A percentile compares a stretch with the other conserved stretches of the same genome.
These are phyloP conservation scores for Calcarisporium arbuscula DNA, from an alignment of 2,329 filamentous ascomycete species.

Conservation along the genomic window DNA sequence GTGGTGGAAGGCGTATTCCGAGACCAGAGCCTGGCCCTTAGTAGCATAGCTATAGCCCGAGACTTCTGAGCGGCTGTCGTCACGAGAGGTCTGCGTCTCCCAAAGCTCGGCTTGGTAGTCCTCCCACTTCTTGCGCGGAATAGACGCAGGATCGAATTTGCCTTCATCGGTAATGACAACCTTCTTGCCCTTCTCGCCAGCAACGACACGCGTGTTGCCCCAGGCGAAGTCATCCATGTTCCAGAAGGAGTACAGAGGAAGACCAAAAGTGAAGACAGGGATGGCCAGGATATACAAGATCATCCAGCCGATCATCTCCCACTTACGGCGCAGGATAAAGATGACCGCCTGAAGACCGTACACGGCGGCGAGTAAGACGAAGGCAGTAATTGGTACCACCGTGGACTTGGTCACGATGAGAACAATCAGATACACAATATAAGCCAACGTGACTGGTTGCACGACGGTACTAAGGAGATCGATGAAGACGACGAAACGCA, in stretches of 20 bases:
- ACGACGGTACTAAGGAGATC: slow-evolving; percentile 89
- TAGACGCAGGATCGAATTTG: slow-evolving; percentile 89
- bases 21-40: slow-evolving; percentile 60
- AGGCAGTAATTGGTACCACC: slow-evolving; percentile 74
- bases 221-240: slow-evolving; percentile 99
- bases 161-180: slow-evolving; percentile 93
- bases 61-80: slow-evolving; percentile 76
- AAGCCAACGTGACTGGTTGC: slow-evolving; percentile 84
- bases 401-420: slow-evolving; percentile 55
- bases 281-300: slow-evolving; percentile 88
- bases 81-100: slow-evolving; percentile 83
- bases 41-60: slow-evolving; percentile 95
- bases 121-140: slow-evolving; percentile 98
- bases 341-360: slow-evolving; percentile 96
- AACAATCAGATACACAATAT: slow-evolving; percentile 84
- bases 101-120: slow-evolving; percentile 97
- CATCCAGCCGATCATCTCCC: slow-evolving; percentile 99
- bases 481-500: slow-evolving; percentile 95
- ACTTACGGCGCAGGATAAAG: slow-evolving; percentile 92
- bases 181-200: slow-evolving; percentile 87
- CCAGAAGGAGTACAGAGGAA: slow-evolving; percentile 96
- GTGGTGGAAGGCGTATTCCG: slow-evolving; percentile 62
- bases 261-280: slow-evolving; percentile 82
- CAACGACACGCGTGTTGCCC: slow-evolving; percentile 97
- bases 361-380: slow-evolving; percentile 87